A percentile compares a stretch with the other conserved stretches of the same genome.
Conservation (phyloP, 768 basidiomycete species). For the Rhodotorula graminis region DNA sequence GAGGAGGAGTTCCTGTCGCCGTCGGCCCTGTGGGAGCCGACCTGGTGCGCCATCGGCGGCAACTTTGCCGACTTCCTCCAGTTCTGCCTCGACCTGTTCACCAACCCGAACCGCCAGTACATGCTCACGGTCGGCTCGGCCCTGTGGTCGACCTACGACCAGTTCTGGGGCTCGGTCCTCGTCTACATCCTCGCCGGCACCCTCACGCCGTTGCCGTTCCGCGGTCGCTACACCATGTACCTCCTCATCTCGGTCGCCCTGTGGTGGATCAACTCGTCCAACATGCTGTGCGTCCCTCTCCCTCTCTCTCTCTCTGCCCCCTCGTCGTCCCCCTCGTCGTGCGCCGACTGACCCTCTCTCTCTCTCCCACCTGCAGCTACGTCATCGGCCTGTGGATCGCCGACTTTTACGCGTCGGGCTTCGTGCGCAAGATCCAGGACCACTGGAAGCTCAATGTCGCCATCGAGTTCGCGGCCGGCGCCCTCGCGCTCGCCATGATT, state of each 20-base stretch:
- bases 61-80: slow-evolving; percentile 45
- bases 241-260: slow-evolving; percentile 38
- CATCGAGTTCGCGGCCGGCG: slow-evolving; percentile 42
- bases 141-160: slow-evolving; percentile 46
- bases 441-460: slow-evolving; percentile 44
- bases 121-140: slow-evolving; percentile 44
- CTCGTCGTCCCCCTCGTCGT: neutral
- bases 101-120: slow-evolving; percentile 44
- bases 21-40: slow-evolving; percentile 43
- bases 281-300: slow-evolving; percentile 36
- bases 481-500: slow-evolving; percentile 42
- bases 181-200: slow-evolving; percentile 44
- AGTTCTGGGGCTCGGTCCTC: slow-evolving; percentile 45
- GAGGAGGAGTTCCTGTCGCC: slow-evolving; percentile 40
- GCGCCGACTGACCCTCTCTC: neutral
- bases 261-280: slow-evolving; percentile 43
- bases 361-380: slow-evolving; percentile 33
- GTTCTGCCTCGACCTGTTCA: slow-evolving; percentile 45
- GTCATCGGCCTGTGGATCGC: slow-evolving; percentile 42
- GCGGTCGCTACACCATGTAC: slow-evolving; percentile 44
- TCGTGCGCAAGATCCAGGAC: slow-evolving; percentile 44
- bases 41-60: slow-evolving; percentile 45
- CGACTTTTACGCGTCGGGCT: slow-evolving; percentile 44
- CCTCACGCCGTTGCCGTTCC: slow-evolving; percentile 42
- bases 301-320: neutral